A percentile compares a stretch with the other conserved stretches of the same genome.
Evolutionary conservation across 345 rosid genomes (phyloP).

Genomic region (Adansonia digitata): DNA sequence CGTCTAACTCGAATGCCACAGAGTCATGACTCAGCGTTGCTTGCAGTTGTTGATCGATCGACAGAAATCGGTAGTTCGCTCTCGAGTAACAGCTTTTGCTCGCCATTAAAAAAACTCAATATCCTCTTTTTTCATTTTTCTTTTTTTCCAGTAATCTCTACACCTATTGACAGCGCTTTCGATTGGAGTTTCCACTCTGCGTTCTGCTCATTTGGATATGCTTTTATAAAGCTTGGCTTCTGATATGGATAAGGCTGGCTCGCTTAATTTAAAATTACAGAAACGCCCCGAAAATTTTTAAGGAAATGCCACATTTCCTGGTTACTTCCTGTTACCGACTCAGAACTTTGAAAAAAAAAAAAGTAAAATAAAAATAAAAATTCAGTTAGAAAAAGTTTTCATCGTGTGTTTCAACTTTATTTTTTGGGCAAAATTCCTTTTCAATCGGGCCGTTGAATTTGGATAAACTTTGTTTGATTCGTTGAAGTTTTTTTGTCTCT

Average conservation of each 20-base stretch:
- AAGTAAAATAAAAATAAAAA: no score
- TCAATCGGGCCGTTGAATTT: background rate
- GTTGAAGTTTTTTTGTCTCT: background rate
- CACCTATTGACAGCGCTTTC: background rate
- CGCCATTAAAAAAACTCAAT: conserved; percentile 43
- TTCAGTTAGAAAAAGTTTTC: no score
- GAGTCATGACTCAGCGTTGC: conserved; percentile 24
- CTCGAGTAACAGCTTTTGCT: conserved; percentile 58
- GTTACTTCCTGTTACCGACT: background rate
- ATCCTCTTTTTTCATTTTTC: background rate
- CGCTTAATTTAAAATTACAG: conserved; percentile 30
- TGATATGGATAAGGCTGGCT: conserved; percentile 47
- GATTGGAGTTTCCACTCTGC: background rate
- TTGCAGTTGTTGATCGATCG: conserved; percentile 38
- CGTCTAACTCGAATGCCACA: conserved; percentile 71
- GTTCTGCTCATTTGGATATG: conserved; percentile 13
- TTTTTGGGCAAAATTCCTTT: background rate
- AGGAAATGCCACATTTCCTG: conserved; percentile 1
- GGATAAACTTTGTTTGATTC: background rate
- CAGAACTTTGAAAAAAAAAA: no score
- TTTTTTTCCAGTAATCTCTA: background rate
- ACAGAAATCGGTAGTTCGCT: conserved; percentile 59
- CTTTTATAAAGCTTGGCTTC: conserved; percentile 47
- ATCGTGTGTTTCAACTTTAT: background rate
- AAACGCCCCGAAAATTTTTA: background rate